These are phyloP conservation scores for Maudiozyma bulderi DNA, from an alignment of 805 yeast species.

Conservation along the genomic window DNA sequence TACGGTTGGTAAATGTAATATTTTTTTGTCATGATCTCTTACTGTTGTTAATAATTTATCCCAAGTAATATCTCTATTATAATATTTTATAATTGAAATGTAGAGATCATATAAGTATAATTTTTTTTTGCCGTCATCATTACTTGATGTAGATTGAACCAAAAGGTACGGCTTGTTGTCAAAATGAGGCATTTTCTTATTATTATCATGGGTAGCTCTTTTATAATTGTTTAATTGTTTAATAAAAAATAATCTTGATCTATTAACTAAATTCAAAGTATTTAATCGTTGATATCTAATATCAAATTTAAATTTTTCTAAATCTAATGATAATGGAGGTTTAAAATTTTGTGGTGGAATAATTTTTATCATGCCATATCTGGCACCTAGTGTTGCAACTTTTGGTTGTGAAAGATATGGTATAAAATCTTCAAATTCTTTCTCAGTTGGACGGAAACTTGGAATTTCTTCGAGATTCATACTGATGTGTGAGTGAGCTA, in stretches of 20 bases:
- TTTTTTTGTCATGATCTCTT: not conserved
- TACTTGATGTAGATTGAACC: not conserved
- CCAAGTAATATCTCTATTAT: not conserved
- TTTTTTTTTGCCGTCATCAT: not conserved
- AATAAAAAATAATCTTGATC: conserved; percentile 53
- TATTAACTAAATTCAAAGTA: conserved; percentile 52
- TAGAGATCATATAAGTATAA: conserved; percentile 34
- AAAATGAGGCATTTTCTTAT: too few relatives aligned
- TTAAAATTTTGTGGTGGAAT: conserved; percentile 47
- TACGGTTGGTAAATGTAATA: not conserved
- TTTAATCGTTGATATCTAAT: conserved; percentile 60
- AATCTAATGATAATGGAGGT: conserved; percentile 47
- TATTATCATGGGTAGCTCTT: conserved; percentile 3
- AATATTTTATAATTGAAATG: conserved; percentile 25
- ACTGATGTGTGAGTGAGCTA: not conserved
- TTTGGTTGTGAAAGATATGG: conserved; percentile 47
- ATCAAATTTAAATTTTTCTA: conserved; percentile 47
- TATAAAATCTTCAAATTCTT: conserved; percentile 57
- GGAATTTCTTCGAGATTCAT: conserved; percentile 36
- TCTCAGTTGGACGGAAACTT: conserved; percentile 41
- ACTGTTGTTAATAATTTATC: not conserved
- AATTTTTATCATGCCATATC: conserved; percentile 68
- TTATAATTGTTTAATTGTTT: conserved; percentile 49
- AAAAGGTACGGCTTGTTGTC: not conserved
- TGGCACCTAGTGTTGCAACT: conserved; percentile 37